Percentiles rank a stretch among this genome's conserved stretches.
phyloP scores from a whole-genome alignment of 305 asterid genomes.

The Nicotiana rustica region DNA sequence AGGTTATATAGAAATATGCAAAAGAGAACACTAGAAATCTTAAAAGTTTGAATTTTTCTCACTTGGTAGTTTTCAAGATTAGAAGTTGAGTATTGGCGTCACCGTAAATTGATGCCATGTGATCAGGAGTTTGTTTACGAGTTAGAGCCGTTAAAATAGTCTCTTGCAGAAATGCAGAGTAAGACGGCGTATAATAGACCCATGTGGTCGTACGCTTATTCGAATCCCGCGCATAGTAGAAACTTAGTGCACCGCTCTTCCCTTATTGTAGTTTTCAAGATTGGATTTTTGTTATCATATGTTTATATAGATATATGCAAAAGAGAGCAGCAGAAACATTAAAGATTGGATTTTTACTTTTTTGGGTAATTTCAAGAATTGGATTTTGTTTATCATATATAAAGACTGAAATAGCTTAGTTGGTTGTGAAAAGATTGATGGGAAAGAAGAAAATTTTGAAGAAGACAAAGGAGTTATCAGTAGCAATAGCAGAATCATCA shows the following conservation, averaged over 20 bases:
- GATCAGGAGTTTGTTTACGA: too few species aligned
- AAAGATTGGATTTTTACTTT: constrained; percentile 18
- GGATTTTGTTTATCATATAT: not conserved
- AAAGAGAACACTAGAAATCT: not conserved
- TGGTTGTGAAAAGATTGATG: constrained; percentile 41
- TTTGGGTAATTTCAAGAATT: not conserved
- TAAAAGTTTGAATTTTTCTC: not conserved
- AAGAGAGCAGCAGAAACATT: not conserved
- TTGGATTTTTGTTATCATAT: constrained; percentile 3
- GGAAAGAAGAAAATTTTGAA: constrained; percentile 59
- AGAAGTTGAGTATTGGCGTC: too few species aligned
- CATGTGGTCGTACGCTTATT: too few species aligned
- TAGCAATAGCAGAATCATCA: constrained; percentile 60
- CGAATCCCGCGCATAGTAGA: too few species aligned
- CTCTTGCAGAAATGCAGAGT: too few species aligned
- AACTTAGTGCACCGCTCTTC: too few species aligned
- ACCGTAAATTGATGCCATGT: too few species aligned
- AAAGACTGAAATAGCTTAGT: constrained; percentile 17
- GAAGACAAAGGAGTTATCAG: constrained; percentile 58
- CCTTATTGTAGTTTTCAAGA: not conserved
- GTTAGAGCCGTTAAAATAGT: too few species aligned
- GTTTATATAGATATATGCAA: not conserved
- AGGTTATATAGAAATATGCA: not conserved
- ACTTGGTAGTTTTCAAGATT: not conserved
- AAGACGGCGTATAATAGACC: too few species aligned